Percentiles rank a stretch among this genome's conserved stretches.
Evolutionary conservation across 169 alveolate species (phyloP).

Genomic region (Theileria sp.): DNA sequence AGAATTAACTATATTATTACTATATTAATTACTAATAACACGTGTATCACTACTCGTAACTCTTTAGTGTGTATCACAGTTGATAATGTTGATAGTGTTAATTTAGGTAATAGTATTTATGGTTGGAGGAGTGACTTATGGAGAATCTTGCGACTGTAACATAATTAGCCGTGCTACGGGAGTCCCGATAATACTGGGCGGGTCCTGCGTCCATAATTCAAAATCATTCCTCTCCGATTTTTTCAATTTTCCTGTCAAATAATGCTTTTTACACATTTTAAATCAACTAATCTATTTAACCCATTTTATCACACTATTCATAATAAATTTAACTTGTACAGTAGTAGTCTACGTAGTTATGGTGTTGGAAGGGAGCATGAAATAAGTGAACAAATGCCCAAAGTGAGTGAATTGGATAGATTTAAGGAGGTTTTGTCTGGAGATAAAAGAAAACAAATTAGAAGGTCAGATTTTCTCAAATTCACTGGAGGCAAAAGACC

Average conservation of each 20-base stretch:
- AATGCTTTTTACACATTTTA: neutral
- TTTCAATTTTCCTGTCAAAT: neutral
- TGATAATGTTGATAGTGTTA: slow-evolving; percentile 4
- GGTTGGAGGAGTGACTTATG: slow-evolving; percentile 88
- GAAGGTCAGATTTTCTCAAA: slow-evolving; percentile 64
- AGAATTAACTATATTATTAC: no score
- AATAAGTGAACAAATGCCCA: slow-evolving; percentile 63
- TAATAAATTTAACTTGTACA: neutral
- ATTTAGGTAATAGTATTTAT: slow-evolving; percentile 77
- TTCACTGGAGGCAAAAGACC: slow-evolving; percentile 68
- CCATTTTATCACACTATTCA: neutral
- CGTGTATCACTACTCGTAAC: neutral
- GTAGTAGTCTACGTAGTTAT: neutral
- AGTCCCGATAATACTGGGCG: slow-evolving; percentile 66
- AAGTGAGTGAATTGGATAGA: slow-evolving; percentile 58
- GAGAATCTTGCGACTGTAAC: slow-evolving; percentile 82
- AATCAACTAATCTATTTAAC: neutral
- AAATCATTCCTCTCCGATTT: slow-evolving; percentile 30
- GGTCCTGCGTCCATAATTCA: slow-evolving; percentile 54
- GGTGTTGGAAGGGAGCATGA: slow-evolving; percentile 32
- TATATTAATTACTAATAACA: neutral
- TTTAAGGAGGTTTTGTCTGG: slow-evolving; percentile 50
- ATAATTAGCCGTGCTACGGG: slow-evolving; percentile 50
- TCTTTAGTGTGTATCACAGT: neutral
- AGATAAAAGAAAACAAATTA: slow-evolving; percentile 45